Conservation (phyloP, 805 yeast genomes). For the Metahyphopichia silvanorum region DNA sequence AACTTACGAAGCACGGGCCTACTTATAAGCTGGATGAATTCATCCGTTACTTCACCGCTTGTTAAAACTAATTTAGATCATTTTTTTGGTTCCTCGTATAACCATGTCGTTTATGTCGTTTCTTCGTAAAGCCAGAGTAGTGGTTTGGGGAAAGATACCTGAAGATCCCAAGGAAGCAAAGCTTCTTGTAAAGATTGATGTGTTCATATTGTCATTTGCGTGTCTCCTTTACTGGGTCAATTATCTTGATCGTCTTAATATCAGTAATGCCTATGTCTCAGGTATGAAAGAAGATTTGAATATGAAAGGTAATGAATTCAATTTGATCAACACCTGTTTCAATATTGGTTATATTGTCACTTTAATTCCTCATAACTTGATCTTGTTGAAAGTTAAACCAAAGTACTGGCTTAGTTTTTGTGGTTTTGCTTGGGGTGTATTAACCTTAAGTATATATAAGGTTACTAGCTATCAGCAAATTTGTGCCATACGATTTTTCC, state of each 20-base stretch:
- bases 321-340: slow-evolving; percentile 52
- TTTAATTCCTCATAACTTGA: slow-evolving; percentile 59
- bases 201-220: slow-evolving; percentile 40
- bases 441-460: slow-evolving; percentile 50
- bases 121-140: slow-evolving; percentile 4
- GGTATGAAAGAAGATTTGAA: slow-evolving; percentile 60
- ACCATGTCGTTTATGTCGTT: too few relatives aligned
- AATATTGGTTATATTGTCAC: slow-evolving; percentile 61
- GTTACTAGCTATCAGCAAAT: slow-evolving; percentile 47
- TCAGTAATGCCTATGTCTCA: slow-evolving; percentile 52
- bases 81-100: too few relatives aligned
- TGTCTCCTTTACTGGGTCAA: slow-evolving; percentile 46
- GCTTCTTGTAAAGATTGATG: slow-evolving; percentile 34
- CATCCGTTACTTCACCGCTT: too few relatives aligned
- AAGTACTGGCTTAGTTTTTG: slow-evolving; percentile 54
- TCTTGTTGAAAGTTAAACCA: slow-evolving; percentile 51
- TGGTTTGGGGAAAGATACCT: slow-evolving; percentile 33
- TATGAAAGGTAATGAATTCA: slow-evolving; percentile 47
- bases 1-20: too few relatives aligned
- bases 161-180: slow-evolving; percentile 25
- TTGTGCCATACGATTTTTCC: slow-evolving; percentile 57
- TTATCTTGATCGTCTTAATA: slow-evolving; percentile 50
- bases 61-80: too few relatives aligned
- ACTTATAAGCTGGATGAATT: too few relatives aligned
- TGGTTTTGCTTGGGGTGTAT: slow-evolving; percentile 53